Evolutionary conservation across 441 rosid genomes (phyloP), one percentile per base, ranked within the genome.

Genomic region (Brassica balearica): DNA sequence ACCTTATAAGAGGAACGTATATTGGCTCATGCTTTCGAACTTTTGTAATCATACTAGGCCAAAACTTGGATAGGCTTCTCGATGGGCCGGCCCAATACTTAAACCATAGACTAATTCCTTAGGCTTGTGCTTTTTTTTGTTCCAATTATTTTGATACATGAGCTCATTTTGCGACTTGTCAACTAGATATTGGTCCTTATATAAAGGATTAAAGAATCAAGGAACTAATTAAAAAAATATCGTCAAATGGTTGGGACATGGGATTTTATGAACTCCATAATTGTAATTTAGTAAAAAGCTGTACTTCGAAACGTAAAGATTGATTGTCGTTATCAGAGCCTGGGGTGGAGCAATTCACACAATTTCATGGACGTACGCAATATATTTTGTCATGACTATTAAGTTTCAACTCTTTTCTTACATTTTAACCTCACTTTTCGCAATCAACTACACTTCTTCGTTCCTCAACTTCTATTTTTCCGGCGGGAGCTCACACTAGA

Each of bases 291-390:
- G 8, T 5, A 36, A 36, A 36, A 36, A 36, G 41, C 2, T 36
- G 41, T 36, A 36, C 41, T 36, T 36, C 41, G 0, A 36, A 36
- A 36, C 41, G 41, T 36, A 36, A 36, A 36, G 41, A 36, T 36
- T 36, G 41, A 36, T 36, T 36, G 41, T 36, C 41, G 41, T 36
- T 36, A 36, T 36, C 41, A 36, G 41, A 36, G 41, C 41, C 41
- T 8, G 41, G 41, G 41, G 8, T 25, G 27, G 8, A 68, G 25
- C 63, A 68, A 9, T 76, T 34, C 46, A 69, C 70, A 55, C 70
- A 77, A 8, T 64, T 53, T 77, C 76, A 70, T 70, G 80, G 71
- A 38, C 61, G 11, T 27, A 77, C 72, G 71, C 60, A 71, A 15
- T 65, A n/a, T 25, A 12, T 53, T 65, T 58, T 55, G 76, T 71